Evolutionary conservation across 2,329 filamentous ascomycete genomes (phyloP).

Genomic region (Acarospora socialis): DNA sequence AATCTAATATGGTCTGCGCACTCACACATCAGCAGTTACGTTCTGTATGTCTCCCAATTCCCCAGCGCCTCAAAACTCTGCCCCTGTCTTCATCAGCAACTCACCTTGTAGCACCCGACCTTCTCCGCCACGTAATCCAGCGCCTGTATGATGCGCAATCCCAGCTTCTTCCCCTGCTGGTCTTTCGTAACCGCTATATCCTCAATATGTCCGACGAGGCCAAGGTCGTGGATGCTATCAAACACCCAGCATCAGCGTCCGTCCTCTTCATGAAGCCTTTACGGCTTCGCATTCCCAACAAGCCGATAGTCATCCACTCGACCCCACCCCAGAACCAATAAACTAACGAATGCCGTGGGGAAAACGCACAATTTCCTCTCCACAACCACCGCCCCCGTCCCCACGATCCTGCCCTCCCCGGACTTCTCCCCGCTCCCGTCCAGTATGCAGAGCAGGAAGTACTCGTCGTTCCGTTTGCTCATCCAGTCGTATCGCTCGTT

Average conservation of each 20-base stretch:
- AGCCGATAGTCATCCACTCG: conserved; percentile 11
- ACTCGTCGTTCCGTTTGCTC: conserved; percentile 54
- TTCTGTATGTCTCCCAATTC: conserved; percentile 1
- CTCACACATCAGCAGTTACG: too few species aligned
- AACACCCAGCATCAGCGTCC: conserved; percentile 5
- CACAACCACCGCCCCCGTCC: conserved; percentile 76
- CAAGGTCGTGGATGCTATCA: conserved; percentile 67
- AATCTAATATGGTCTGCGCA: conserved; percentile 90
- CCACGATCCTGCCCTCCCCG: conserved; percentile 61
- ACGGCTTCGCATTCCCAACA: conserved; percentile 1
- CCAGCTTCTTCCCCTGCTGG: conserved; percentile 95
- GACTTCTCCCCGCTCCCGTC: too few species aligned
- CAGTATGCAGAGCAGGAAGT: conserved; percentile 77
- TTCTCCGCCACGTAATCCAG: conserved; percentile 77
- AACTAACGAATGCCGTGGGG: conserved; percentile 1
- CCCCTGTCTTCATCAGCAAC: too few species aligned
- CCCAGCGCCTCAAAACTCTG: background rate
- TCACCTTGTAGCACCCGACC: conserved; percentile 81
- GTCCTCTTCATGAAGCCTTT: background rate
- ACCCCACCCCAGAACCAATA: background rate
- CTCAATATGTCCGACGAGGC: conserved; percentile 86
- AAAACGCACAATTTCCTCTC: conserved; percentile 84
- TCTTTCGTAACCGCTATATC: conserved; percentile 92
- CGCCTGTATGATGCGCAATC: conserved; percentile 82
- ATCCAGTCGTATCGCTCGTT: conserved; percentile 73